Conservation (phyloP, 306 rosid genomes). For the Vicia sativa region DNA sequence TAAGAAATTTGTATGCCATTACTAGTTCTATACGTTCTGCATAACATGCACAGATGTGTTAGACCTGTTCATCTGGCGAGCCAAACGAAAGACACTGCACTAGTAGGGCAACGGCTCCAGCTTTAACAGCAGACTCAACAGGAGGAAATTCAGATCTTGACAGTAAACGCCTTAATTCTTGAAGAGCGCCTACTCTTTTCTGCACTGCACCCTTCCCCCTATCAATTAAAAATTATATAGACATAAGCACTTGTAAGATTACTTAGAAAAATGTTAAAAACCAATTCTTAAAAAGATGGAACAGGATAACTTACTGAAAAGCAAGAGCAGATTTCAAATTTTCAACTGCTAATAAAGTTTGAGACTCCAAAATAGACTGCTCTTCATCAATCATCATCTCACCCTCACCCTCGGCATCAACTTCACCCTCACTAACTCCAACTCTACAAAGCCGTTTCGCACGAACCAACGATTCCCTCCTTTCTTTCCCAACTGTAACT, state of each 20-base stretch:
- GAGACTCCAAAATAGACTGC: constrained; percentile 77
- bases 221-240: constrained; percentile 37
- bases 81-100: constrained; percentile 95
- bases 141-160: constrained; percentile 94
- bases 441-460: constrained; percentile 86
- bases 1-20: constrained; percentile 29
- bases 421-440: constrained; percentile 49
- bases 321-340: constrained; percentile 68
- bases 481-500: constrained; percentile 72
- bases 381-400: constrained; percentile 83
- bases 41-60: constrained; percentile 23
- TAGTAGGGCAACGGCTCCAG: constrained; percentile 76
- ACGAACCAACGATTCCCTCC: constrained; percentile 78
- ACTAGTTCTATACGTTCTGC: constrained; percentile 14
- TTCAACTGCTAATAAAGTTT: constrained; percentile 73
- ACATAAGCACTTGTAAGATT: neutral
- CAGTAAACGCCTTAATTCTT: constrained; percentile 76
- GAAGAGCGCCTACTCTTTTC: constrained; percentile 78
- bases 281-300: constrained; percentile 20
- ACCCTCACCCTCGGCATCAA: constrained; percentile 39
- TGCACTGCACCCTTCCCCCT: constrained; percentile 93
- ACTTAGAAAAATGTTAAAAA: neutral
- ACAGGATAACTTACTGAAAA: constrained; percentile 59
- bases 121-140: constrained; percentile 75
- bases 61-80: constrained; percentile 93